phyloP scores from a whole-genome alignment of 768 basidiomycete genomes.

The Chlorophyllum brunneum region DNA sequence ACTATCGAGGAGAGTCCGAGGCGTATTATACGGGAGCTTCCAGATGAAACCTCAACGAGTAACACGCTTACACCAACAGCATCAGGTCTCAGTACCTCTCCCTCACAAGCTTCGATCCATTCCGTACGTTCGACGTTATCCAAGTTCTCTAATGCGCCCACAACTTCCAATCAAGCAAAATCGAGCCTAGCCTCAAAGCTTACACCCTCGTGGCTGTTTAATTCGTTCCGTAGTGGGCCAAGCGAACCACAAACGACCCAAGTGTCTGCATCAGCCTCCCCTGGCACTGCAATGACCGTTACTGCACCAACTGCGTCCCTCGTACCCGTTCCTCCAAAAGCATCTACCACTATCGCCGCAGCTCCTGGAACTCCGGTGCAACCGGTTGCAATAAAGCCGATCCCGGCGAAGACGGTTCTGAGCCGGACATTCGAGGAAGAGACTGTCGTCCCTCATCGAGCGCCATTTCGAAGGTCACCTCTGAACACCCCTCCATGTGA shows the following conservation, averaged over 20 bases:
- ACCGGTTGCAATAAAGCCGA: conserved; percentile 42
- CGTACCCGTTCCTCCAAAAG: conserved; percentile 28
- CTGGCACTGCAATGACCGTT: conserved; percentile 22
- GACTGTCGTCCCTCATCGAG: conserved; percentile 37
- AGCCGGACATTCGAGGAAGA: conserved; percentile 62
- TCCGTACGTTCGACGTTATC: conserved; percentile 49
- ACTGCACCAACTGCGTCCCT: conserved; percentile 33
- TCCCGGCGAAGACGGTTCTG: conserved; percentile 37
- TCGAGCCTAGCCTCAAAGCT: conserved; percentile 53
- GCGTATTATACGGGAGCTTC: conserved; percentile 45
- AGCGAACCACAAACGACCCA: conserved; percentile 62
- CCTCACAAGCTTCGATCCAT: conserved; percentile 63
- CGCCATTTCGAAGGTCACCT: conserved; percentile 56
- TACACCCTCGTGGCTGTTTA: conserved; percentile 76
- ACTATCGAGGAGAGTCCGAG: conserved; percentile 73
- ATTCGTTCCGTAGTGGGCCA: conserved; percentile 61
- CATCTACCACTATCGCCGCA: conserved; percentile 14
- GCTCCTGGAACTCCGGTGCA: conserved; percentile 31
- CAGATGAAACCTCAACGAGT: conserved; percentile 35
- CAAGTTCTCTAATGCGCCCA: conserved; percentile 16
- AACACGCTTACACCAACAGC: conserved; percentile 20
- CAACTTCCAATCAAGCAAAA: conserved; percentile 25
- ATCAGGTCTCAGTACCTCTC: conserved; percentile 49
- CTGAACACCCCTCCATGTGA: conserved; percentile 69
- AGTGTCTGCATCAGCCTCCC: conserved; percentile 46